Base-by-base conservation (phyloP, 495 filamentous ascomycete genomes). In the Alectoria sarmentosa region DNA sequence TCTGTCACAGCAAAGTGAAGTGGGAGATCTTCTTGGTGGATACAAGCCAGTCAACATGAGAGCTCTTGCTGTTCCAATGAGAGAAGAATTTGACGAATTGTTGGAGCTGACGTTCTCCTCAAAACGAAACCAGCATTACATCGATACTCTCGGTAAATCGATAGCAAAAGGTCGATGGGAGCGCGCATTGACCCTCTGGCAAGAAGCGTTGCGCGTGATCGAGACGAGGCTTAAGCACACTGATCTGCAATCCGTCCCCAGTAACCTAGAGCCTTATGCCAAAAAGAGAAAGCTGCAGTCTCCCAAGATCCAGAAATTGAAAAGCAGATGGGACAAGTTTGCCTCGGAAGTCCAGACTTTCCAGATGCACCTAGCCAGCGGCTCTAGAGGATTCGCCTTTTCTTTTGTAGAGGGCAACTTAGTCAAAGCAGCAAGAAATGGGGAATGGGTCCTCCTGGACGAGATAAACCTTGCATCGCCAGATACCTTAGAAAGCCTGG, bases 371-470 rank as follows among this genome's bases (percentile, higher is more conserved):
- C 81, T 95, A 17, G 84, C 88, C 11, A 86, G 86, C 62, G 87
- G 90, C 3, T 84, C 87, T 37, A 87, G 89, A 39, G 87, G 87
- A 58, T 96, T 97, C 74, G 92, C 92, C 0, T 98, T 99, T 73
- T 86, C 89, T 23, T 99, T 99, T 69, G 85, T 97, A 3, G 93
- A 99, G 74, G 91, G 95, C 63, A 96, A 90, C 68, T 89, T 99
- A 69, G 88, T 98, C 41, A 90, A 90, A 75, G 95, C 95, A 8
- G 85, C 90, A 30, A 81, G 92, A 58, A 96, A 96, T 74, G 95
- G 95, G 8, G 91, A 96, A 72, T 99, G 95, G 95, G 90, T 99
- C 21, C 79, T 99, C n/a, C 79, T 96, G 21, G 95, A 99, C 73
- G 95, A 99, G 74, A 95, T 99, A 69, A 99, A 99, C 70, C 79